Percentiles rank a stretch among this genome's conserved stretches.
phyloP scores from a whole-genome alignment of 352 stramenopile genomes.

The Pythium aquatile region DNA sequence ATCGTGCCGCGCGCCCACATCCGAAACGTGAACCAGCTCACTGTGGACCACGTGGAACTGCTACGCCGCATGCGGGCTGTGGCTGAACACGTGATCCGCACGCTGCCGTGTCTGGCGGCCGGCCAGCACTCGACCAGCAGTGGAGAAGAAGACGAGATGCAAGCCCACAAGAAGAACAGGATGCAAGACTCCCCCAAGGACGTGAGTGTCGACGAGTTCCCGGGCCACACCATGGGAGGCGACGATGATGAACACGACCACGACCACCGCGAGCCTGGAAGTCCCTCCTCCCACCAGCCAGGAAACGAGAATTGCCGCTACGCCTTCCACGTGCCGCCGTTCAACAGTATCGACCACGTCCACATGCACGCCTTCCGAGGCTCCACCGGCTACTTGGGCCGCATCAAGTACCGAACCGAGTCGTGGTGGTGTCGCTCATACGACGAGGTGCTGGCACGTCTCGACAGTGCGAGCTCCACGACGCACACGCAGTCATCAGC shows the following conservation, averaged over 20 bases:
- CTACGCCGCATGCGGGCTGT: conserved; percentile 65
- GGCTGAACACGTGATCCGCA: conserved; percentile 45
- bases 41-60: conserved; percentile 42
- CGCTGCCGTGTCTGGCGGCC: not conserved
- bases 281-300: not conserved
- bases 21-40: conserved; percentile 74
- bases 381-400: conserved; percentile 46
- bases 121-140: not conserved
- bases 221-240: not conserved
- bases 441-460: conserved; percentile 50
- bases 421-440: conserved; percentile 85
- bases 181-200: conserved; percentile 10
- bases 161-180: not conserved
- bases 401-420: conserved; percentile 79
- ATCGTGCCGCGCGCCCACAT: conserved; percentile 80
- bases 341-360: conserved; percentile 34
- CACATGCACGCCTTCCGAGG: conserved; percentile 34
- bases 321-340: conserved; percentile 55
- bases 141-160: not conserved
- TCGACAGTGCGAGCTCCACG: conserved; percentile 25
- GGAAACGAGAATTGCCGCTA: conserved; percentile 20
- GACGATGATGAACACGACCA: not conserved
- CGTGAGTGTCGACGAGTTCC: conserved; percentile 2
- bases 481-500: not conserved
- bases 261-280: not conserved